These are phyloP conservation scores for Rhodotorula sp. DNA, from an alignment of 1,284 basidiomycete species.

Conservation along the genomic window DNA sequence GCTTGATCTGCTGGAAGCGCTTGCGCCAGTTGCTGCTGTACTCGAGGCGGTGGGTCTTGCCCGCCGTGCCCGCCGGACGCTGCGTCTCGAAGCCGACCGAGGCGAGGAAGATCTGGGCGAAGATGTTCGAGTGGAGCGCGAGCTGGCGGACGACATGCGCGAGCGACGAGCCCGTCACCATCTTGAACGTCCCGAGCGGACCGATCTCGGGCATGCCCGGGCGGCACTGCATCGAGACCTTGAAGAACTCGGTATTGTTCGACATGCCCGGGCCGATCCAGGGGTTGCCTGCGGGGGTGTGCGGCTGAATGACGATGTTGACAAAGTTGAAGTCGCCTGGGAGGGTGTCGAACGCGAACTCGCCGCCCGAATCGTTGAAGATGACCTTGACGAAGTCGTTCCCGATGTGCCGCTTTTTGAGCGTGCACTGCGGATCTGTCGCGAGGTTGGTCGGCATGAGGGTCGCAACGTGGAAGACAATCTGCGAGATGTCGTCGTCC, in stretches of 20 bases:
- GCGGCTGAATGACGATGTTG: slow-evolving; percentile 94
- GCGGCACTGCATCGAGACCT: slow-evolving; percentile 77
- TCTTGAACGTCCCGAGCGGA: slow-evolving; percentile 86
- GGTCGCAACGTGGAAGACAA: slow-evolving; percentile 93
- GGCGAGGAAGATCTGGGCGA: slow-evolving; percentile 76
- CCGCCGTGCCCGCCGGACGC: slow-evolving; percentile 39
- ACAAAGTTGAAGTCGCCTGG: slow-evolving; percentile 94
- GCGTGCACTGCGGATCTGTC: slow-evolving; percentile 67
- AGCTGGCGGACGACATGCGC: slow-evolving; percentile 82
- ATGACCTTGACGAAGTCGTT: slow-evolving; percentile 95
- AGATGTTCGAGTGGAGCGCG: slow-evolving; percentile 81
- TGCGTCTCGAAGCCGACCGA: slow-evolving; percentile 66
- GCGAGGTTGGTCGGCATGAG: slow-evolving; percentile 82
- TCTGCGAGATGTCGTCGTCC: slow-evolving; percentile 97
- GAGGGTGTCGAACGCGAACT: slow-evolving; percentile 87
- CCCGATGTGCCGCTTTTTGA: slow-evolving; percentile 91
- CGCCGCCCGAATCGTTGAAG: slow-evolving; percentile 88
- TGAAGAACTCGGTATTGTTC: slow-evolving; percentile 77
- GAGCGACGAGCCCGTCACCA: slow-evolving; percentile 80
- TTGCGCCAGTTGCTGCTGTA: slow-evolving; percentile 86
- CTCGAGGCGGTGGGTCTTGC: slow-evolving; percentile 60
- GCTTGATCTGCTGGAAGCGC: slow-evolving; percentile 72
- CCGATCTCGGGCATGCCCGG: slow-evolving; percentile 86
- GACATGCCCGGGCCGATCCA: slow-evolving; percentile 50
- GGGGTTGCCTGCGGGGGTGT: slow-evolving; percentile 61